Evolutionary conservation across 768 basidiomycete genomes (phyloP), one percentile per base, ranked within the genome.

Genomic region (Boletus reticulatus): DNA sequence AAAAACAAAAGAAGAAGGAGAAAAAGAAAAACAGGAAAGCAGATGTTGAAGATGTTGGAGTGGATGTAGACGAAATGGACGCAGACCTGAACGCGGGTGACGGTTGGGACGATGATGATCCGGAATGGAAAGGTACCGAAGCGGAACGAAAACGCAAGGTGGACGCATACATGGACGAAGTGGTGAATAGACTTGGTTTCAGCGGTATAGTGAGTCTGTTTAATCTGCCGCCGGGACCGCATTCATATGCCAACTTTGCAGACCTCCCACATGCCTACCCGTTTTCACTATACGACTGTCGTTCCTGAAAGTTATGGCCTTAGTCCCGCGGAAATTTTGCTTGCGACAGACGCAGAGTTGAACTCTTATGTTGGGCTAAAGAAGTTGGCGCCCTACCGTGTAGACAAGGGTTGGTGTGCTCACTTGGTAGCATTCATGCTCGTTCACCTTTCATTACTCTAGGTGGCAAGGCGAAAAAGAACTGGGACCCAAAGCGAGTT

Each of bases 351-450:
- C 72, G 78, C 84, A 52, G 97, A 99, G 67, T 81, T 99, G 47
- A 99, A 98, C 73, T 80, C 90, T 55, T 93, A 93, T 71, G 82
- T 96, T 73, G 83, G 88, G 43, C 77, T 98, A 63, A 96, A 92
- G 74, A 89, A 89, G 70, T 81, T 92, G 60, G 97, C 96, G 16
- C 92, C 97, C 7, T 98, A 98, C 71, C 84, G 91, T 42, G 77
- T 82, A 44, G 79, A 81, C 29, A 76, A 71, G 62, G 57, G 67
- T 63, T 24, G 10, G 63, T 53, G 27, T 27, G 36, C 13, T 24
- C 72, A 66, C 45, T 50, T 22, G 9, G n/a, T 14, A 4, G 11
- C 11, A 9, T 6, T 13, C 13, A 17, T 53, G 12, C 13, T 4
- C 12, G 17, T 43, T 48, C 36, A 48, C 36, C 49, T 4, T 13